Percentiles rank a stretch among this genome's conserved stretches.
phyloP scores from a whole-genome alignment of 2,329 filamentous ascomycete genomes.

The Arthrobotrys megalospora region DNA sequence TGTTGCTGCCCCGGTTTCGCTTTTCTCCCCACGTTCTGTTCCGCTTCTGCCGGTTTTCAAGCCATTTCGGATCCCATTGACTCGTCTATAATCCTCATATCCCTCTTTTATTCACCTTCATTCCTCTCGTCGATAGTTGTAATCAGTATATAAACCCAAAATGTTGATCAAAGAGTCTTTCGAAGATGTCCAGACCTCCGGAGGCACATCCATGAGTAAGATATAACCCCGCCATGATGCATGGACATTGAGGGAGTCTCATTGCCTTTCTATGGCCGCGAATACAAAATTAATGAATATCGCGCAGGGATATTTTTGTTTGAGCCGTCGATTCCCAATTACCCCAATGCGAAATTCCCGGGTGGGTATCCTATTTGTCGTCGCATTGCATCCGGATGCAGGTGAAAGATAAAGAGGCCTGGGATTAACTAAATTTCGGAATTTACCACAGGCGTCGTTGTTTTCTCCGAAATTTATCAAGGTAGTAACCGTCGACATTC shows the following conservation, averaged over 20 bases:
- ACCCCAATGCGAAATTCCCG: constrained; percentile 81
- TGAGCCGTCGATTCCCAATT: constrained; percentile 86
- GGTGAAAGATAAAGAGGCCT: not conserved
- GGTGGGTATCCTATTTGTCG: constrained; percentile 31
- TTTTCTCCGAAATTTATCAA: constrained; percentile 97
- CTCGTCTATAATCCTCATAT: not conserved
- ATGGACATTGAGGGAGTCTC: not conserved
- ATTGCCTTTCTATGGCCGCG: not conserved
- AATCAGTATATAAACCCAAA: constrained; percentile 61
- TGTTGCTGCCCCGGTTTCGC: constrained; percentile 24
- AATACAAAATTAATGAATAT: constrained; percentile 9
- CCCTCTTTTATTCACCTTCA: not conserved
- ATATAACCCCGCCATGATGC: constrained; percentile 71
- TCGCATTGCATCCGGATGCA: not conserved
- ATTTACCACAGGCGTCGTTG: constrained; percentile 72
- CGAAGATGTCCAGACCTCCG: constrained; percentile 74
- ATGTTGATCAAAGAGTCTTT: constrained; percentile 76
- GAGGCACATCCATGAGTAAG: constrained; percentile 71
- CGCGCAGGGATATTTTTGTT: constrained; percentile 88
- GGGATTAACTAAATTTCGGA: not conserved
- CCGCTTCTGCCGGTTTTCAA: constrained; percentile 2
- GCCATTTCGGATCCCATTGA: not conserved
- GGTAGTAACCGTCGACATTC: constrained; percentile 70
- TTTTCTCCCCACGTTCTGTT: constrained; percentile 9
- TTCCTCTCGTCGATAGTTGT: not conserved